A percentile compares a stretch with the other conserved stretches of the same genome.
Evolutionary conservation across 1,284 basidiomycete genomes (phyloP).

Genomic region (Volvariella volvacea): DNA sequence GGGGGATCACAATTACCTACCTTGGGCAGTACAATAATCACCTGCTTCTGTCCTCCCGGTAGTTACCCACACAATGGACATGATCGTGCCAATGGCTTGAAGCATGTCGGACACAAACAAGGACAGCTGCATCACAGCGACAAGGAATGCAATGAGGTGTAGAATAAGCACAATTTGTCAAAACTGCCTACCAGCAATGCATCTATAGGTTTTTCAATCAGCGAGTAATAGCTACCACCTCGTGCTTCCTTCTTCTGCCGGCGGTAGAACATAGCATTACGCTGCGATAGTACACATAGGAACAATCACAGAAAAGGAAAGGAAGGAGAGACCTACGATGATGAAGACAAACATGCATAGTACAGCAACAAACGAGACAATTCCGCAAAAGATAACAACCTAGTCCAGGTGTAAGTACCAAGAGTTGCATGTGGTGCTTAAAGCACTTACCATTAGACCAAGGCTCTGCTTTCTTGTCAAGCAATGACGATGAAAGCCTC

Average conservation of each 20-base stretch:
- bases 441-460: no score
- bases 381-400: no score
- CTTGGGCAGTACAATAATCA: constrained; percentile 26
- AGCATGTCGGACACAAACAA: constrained; percentile 28
- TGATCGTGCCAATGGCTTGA: constrained; percentile 25
- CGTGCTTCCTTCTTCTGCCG: constrained; percentile 16
- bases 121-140: constrained; percentile 19
- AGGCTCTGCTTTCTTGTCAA: no score
- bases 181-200: constrained; percentile 23
- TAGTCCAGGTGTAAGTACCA: no score
- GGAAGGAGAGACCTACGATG: no score
- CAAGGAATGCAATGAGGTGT: neutral
- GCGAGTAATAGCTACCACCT: neutral
- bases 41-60: constrained; percentile 25
- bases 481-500: no score
- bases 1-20: constrained; percentile 12
- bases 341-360: no score
- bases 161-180: neutral
- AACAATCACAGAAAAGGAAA: no score
- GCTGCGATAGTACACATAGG: constrained; percentile 10
- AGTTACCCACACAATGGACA: constrained; percentile 28
- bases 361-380: no score
- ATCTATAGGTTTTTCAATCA: constrained; percentile 30
- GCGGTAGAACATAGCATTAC: constrained; percentile 20
- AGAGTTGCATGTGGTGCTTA: no score